Evolutionary conservation across 331 rosid genomes (phyloP).

Genomic region (Phaseolus coccineus): DNA sequence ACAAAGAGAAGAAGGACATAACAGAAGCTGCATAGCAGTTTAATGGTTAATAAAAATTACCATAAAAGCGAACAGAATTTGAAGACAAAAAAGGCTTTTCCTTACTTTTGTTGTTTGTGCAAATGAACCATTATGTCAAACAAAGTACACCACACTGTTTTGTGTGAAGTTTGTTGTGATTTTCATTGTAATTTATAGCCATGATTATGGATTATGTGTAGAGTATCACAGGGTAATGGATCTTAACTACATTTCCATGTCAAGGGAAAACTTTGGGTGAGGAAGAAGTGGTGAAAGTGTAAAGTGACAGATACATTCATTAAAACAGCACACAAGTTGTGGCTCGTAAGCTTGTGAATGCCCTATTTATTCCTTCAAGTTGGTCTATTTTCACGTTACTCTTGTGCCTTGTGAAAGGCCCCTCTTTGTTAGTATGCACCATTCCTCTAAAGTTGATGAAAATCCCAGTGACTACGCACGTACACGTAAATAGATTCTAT

Average conservation of each 20-base stretch:
- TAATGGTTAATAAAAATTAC: neutral
- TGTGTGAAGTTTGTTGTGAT: neutral
- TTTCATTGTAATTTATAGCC: slow-evolving; percentile 15
- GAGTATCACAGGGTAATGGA: slow-evolving; percentile 10
- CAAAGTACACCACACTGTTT: neutral
- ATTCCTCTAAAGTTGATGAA: neutral
- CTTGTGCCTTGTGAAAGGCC: slow-evolving; percentile 36
- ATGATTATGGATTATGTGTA: slow-evolving; percentile 23
- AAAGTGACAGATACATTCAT: neutral
- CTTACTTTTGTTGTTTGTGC: slow-evolving; percentile 33
- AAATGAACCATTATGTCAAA: slow-evolving; percentile 29
- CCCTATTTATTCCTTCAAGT: slow-evolving; percentile 31
- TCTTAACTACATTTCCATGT: slow-evolving; percentile 29
- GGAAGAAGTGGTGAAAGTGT: slow-evolving; percentile 27
- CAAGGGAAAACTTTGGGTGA: slow-evolving; percentile 2
- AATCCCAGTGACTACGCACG: too few species aligned
- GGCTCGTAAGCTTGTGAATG: slow-evolving; percentile 36
- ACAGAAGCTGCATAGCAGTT: slow-evolving; percentile 32
- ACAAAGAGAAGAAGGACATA: slow-evolving; percentile 27
- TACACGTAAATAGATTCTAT: neutral
- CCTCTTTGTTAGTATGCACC: slow-evolving; percentile 2
- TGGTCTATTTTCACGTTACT: slow-evolving; percentile 40
- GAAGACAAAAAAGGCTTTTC: neutral
- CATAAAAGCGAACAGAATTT: slow-evolving; percentile 13
- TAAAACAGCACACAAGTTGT: slow-evolving; percentile 34